A percentile compares a stretch with the other conserved stretches of the same genome.
phyloP scores from a whole-genome alignment of 2,329 filamentous ascomycete genomes.

The Neopestalotiopsis sp. region DNA sequence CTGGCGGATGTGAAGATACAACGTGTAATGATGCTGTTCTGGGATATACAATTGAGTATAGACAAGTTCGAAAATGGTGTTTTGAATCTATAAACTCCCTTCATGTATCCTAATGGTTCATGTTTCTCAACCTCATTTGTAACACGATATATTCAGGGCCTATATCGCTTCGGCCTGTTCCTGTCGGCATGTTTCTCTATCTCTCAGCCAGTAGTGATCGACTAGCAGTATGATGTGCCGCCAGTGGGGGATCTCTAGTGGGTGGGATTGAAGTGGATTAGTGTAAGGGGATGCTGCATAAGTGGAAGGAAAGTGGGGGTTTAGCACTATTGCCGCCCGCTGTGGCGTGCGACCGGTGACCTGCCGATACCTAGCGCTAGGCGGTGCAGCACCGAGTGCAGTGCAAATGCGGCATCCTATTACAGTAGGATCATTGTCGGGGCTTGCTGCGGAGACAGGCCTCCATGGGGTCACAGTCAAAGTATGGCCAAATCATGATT shows the following conservation, averaged over 20 bases:
- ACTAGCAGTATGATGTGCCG: background rate
- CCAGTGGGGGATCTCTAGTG: background rate
- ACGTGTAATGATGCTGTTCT: background rate
- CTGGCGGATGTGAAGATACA: background rate
- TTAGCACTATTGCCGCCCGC: background rate
- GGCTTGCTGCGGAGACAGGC: background rate
- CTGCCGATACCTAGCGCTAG: background rate
- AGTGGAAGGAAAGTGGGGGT: conserved; percentile 1
- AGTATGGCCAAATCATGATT: too few species aligned
- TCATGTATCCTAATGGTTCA: background rate
- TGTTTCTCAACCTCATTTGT: background rate
- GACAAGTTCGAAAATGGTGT: background rate
- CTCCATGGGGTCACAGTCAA: too few species aligned
- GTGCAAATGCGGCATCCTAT: background rate
- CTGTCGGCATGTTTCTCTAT: background rate
- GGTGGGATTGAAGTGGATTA: background rate
- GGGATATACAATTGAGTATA: background rate
- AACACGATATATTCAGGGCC: background rate
- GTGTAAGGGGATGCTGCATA: background rate
- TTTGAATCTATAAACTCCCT: background rate
- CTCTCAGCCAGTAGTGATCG: background rate
- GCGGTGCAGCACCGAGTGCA: background rate
- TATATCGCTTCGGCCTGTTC: background rate
- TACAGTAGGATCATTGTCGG: background rate
- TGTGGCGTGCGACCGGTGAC: background rate